Evolutionary conservation across 768 basidiomycete species (phyloP).

Genomic region (Mycena amicta): DNA sequence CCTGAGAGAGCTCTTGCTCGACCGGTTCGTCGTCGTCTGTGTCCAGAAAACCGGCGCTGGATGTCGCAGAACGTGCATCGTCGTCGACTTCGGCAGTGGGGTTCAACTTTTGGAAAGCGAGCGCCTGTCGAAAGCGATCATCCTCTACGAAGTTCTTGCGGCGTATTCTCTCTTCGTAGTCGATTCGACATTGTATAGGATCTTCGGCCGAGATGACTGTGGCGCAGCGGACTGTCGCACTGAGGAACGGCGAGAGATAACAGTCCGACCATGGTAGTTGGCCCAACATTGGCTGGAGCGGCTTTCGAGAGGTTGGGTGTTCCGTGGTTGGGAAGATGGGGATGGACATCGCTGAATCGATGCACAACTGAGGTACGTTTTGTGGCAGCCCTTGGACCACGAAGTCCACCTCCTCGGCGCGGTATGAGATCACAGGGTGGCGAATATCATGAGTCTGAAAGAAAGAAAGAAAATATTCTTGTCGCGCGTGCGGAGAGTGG

Average conservation of each 20-base stretch:
- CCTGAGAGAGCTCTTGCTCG: background rate
- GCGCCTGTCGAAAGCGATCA: background rate
- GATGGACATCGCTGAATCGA: background rate
- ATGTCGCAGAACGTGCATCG: too few species aligned
- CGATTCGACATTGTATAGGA: background rate
- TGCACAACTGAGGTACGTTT: background rate
- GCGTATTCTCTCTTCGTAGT: background rate
- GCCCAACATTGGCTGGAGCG: background rate
- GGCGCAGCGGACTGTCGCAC: background rate
- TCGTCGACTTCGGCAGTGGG: too few species aligned
- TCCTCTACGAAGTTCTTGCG: background rate
- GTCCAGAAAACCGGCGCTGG: too few species aligned
- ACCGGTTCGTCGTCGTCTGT: too few species aligned
- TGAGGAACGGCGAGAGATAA: background rate
- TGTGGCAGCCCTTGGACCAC: background rate
- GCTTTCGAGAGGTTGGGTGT: background rate
- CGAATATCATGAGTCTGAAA: background rate
- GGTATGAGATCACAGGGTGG: background rate
- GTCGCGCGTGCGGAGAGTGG: too few species aligned
- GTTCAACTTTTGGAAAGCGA: too few species aligned
- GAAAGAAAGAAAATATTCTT: background rate
- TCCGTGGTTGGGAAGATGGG: background rate
- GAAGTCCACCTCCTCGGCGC: background rate
- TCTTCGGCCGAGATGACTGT: background rate
- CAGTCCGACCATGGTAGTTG: background rate